Evolutionary conservation across 2,329 filamentous ascomycete species (phyloP).

Genomic region (Fusarium guadeloupense): DNA sequence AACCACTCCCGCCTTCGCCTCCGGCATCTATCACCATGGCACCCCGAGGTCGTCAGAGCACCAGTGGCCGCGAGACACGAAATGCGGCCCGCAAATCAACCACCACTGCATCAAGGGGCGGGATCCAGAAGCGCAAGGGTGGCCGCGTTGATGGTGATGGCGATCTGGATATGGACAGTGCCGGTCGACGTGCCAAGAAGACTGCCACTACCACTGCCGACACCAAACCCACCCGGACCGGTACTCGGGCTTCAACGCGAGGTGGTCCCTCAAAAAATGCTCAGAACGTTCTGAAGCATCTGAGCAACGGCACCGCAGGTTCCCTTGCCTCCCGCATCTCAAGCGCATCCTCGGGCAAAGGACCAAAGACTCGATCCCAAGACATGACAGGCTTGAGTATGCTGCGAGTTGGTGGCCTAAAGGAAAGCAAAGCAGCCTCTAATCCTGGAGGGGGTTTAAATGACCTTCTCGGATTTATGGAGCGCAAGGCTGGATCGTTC

Average conservation of each 20-base stretch:
- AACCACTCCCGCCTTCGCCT: background rate
- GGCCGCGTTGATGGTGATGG: slow-evolving; percentile 63
- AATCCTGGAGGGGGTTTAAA: slow-evolving; percentile 74
- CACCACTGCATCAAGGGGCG: slow-evolving; percentile 53
- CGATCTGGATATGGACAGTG: slow-evolving; percentile 66
- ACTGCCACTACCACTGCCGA: slow-evolving; percentile 34
- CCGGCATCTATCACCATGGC: slow-evolving; percentile 44
- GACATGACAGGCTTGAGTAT: slow-evolving; percentile 42
- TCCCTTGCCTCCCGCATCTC: slow-evolving; percentile 49
- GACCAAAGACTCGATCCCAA: slow-evolving; percentile 36
- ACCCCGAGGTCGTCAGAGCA: slow-evolving; percentile 46
- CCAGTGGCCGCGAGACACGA: slow-evolving; percentile 46
- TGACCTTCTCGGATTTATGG: slow-evolving; percentile 72
- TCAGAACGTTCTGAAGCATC: slow-evolving; percentile 56
- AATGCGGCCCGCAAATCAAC: slow-evolving; percentile 44
- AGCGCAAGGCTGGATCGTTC: slow-evolving; percentile 72
- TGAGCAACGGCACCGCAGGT: slow-evolving; percentile 49
- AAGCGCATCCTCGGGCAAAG: slow-evolving; percentile 41
- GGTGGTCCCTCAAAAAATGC: slow-evolving; percentile 51
- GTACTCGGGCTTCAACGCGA: slow-evolving; percentile 42
- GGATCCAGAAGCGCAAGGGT: slow-evolving; percentile 60
- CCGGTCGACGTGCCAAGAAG: slow-evolving; percentile 49
- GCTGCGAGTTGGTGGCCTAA: slow-evolving; percentile 69
- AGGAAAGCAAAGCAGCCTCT: slow-evolving; percentile 71
- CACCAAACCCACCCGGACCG: slow-evolving; percentile 42